Percentiles rank a stretch among this genome's conserved stretches.
Evolutionary conservation across 139 green algal species (phyloP).

Genomic region (Parachlorella kessleri): DNA sequence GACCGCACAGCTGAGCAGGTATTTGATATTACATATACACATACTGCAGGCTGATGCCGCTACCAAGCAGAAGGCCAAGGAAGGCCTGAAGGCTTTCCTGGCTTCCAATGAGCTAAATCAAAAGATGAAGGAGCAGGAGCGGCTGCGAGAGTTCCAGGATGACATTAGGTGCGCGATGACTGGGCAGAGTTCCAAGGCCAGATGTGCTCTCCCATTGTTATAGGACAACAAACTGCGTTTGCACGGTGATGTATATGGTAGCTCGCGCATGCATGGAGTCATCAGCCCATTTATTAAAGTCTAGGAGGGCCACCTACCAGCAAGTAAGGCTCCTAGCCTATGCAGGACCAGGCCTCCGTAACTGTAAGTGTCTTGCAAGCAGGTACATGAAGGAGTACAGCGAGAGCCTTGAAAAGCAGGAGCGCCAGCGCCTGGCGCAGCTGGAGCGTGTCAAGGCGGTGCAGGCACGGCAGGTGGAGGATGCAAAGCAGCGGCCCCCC

Average conservation of each 20-base stretch:
- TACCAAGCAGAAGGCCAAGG: conserved; percentile 26
- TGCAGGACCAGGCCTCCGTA: too few species aligned
- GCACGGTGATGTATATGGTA: too few species aligned
- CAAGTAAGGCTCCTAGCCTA: too few species aligned
- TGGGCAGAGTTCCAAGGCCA: too few species aligned
- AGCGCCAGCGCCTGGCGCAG: conserved; percentile 22
- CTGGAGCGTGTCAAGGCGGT: conserved; percentile 29
- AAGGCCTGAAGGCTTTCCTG: conserved; percentile 38
- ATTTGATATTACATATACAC: not conserved
- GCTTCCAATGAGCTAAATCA: conserved; percentile 32
- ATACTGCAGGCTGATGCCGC: conserved; percentile 21
- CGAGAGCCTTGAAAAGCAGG: conserved; percentile 34
- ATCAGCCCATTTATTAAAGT: too few species aligned
- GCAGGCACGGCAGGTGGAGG: conserved; percentile 28
- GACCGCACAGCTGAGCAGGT: too few species aligned
- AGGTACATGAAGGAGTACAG: conserved; percentile 24
- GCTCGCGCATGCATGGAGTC: too few species aligned
- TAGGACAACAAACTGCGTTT: too few species aligned
- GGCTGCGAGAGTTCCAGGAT: not conserved
- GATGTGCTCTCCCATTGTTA: too few species aligned
- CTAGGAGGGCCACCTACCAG: conserved; percentile 13
- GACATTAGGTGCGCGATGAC: not conserved
- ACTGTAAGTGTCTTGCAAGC: too few species aligned
- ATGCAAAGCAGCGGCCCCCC: conserved; percentile 20
- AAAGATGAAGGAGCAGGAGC: not conserved